Base-by-base conservation (phyloP, 495 filamentous ascomycete species). In the Talaromyces nanjingensis region DNA sequence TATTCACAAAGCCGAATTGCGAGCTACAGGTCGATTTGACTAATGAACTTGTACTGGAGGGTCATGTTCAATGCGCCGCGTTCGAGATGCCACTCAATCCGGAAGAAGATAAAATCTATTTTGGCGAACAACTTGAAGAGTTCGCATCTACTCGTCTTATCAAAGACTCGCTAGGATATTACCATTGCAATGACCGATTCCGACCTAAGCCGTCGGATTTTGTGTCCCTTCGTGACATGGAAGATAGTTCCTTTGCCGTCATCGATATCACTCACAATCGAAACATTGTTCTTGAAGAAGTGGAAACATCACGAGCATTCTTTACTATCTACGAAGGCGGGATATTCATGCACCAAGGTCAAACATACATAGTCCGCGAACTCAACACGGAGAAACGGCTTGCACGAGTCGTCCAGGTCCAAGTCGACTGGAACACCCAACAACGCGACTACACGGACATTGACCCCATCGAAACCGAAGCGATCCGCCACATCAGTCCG, bases 251-350 rank as follows among this genome's bases (percentile, higher is more conserved):
- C 69, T 97, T 97, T 70, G 92, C 93, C 63, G 91, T 98, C 61
- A 84, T 98, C 63, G 92, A 98, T 80, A 89, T 86, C 42, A 96
- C 90, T 0, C 83, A 93, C 65, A 84, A 85, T 58, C 85, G 84
- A 42, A 97, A 98, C 73, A 72, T 87, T 2, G 87, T 99, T 5
- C 83, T 99, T 4, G 94, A 99, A 79, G 91, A 96, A 73, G 83
- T 98, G n/a, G 94, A 98, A 72, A 91, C 92, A 16, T 94, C 91
- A 6, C 87, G 96, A 18, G 94, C 96, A 2, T 92, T 92, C 75
- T 97, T 98, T 76, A 96, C 92, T 47, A 86, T 98, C 67, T 98
- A 98, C 72, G 93, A 98, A 79, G 94, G 96, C 29, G 94, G 91
- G 62, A 97, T 99, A 66, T 99, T 96, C 81, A 84, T 98, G 6